Base-by-base conservation (phyloP, 352 stramenopile genomes). In the Thalassiosira mediterranea region DNA sequence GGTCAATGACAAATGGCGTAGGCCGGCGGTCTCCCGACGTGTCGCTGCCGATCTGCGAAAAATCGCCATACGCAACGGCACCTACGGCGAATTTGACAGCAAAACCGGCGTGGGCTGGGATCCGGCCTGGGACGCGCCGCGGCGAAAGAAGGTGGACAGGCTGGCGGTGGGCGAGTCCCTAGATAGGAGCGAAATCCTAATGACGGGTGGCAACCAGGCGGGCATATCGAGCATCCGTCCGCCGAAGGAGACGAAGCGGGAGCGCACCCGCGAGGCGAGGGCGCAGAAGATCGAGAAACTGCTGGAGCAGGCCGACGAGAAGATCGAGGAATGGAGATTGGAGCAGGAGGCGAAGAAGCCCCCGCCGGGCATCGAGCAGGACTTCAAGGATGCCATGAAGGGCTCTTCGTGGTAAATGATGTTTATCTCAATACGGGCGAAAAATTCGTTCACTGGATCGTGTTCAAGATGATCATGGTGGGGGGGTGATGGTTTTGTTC, bases 291-390 rank as follows among this genome's bases (percentile, higher is more conserved):
- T 92, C 61, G 87, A 92, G 64, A 28, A 57, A 2, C 62, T 86
- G 34, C 23, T 91, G 46, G 72, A 76, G 13, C 49, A 51, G 5
- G 72, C 76, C 29, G 67, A 83, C 66, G 61, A 87, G 2, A 81
- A 78, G 61, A 91, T 92, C 58, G 82, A 88, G 48, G 77, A 88
- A n/a, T 86, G 87, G 61, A 76, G 82, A 37, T 42, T 76, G 42
- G 44, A 81, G 19, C 76, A 66, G 65, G 59, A 87, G 57, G 61
- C 59, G 21, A 70, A 67, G 2, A 84, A 87, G 34, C 73, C 85
- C 25, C 56, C 76, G 15, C 76, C 69, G 7, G 74, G 67, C 8
- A 90, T 92, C 72, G 87, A 91, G 65, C 75, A 84, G 17, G 54
- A 76, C 19, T 83, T 83, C 48, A 92, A 92, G 68, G 67, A 29